phyloP scores from a whole-genome alignment of 2,329 filamentous ascomycete genomes.

The Alternaria gaisen region DNA sequence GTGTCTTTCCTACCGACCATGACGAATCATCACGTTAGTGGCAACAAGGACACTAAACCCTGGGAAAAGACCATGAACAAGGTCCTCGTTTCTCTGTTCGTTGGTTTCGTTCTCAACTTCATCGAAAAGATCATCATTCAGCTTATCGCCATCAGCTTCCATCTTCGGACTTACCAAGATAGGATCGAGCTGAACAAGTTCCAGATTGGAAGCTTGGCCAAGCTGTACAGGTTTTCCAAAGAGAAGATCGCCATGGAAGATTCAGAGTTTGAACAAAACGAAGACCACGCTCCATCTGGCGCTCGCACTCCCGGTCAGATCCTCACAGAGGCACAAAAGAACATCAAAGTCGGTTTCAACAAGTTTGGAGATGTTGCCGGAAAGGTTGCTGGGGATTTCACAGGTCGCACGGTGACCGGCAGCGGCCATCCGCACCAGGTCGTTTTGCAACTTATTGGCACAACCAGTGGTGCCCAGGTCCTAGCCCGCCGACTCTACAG shows the following conservation, averaged over 20 bases:
- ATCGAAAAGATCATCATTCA: slow-evolving; percentile 94
- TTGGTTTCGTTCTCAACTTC: slow-evolving; percentile 81
- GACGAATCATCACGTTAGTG: slow-evolving; percentile 68
- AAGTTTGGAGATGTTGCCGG: slow-evolving; percentile 87
- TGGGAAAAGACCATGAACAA: slow-evolving; percentile 88
- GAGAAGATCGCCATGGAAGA: slow-evolving; percentile 73
- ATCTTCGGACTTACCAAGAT: slow-evolving; percentile 87
- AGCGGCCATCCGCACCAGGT: slow-evolving; percentile 86
- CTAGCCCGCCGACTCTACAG: slow-evolving; percentile 88
- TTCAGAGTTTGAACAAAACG: slow-evolving; percentile 74
- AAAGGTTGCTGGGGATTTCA: slow-evolving; percentile 89
- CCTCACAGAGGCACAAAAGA: slow-evolving; percentile 74
- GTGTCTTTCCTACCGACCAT: slow-evolving; percentile 87
- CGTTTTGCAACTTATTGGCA: slow-evolving; percentile 77
- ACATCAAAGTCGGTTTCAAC: slow-evolving; percentile 76
- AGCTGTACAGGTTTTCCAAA: slow-evolving; percentile 72
- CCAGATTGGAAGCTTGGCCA: slow-evolving; percentile 75
- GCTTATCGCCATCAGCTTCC: slow-evolving; percentile 92
- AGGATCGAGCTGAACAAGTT: slow-evolving; percentile 93
- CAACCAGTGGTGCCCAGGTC: slow-evolving; percentile 78
- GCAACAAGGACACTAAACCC: slow-evolving; percentile 59
- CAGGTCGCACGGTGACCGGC: slow-evolving; percentile 72
- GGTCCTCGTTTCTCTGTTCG: slow-evolving; percentile 84
- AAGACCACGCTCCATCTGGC: slow-evolving; percentile 61
- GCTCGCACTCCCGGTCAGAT: slow-evolving; percentile 77